Base-by-base conservation (phyloP, 1,139 yeast genomes). In the Debaryomyces robertsiae region DNA sequence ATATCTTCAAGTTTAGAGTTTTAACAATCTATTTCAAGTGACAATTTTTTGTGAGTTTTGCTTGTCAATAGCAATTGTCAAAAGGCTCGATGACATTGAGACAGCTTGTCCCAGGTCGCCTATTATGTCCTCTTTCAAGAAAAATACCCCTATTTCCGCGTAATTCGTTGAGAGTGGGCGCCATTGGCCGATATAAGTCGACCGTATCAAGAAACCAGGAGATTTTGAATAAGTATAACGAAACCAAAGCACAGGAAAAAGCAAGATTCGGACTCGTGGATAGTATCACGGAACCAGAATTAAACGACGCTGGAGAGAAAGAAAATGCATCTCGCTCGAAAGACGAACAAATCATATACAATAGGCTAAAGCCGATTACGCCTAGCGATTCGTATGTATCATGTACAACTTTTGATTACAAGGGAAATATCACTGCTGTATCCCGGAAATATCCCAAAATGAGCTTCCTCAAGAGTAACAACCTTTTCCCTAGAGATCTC, bases 361-460 rank as follows among this genome's bases (percentile, higher is more conserved):
- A 60, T 39, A 57, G 68, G 18, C 55, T 81, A 38, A 74, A 77
- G 46, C 84, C 87, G 1, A 73, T 78, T 5, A 73, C 79, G 2
- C 85, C 87, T 0, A 81, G 70, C 54, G 79, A 81, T 49, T 61
- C 75, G 6, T 75, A 58, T 50, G 82, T 81, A 3, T 78, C 82
- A 25, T 84, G 90, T 49, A 84, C 91, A 0, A 80, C 86, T 0
- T 84, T 93, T 54, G 94, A 91, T 57, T 54, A 63, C 6, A 65
- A 74, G 11, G 98, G 98, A 1, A 75, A 79, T 42, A 85, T 87
- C 34, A 70, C 79, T 1, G 85, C 84, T 4, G 88, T 87, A 2
- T 81, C 94, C 0, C 81, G 88, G 39, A 87, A 83, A 53, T 84
- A 81, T 53, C 90, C 88, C 43, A 84, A 89, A 57, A 79, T 85